phyloP scores from a whole-genome alignment of 1,284 basidiomycete species.

The Marasmius oreades region DNA sequence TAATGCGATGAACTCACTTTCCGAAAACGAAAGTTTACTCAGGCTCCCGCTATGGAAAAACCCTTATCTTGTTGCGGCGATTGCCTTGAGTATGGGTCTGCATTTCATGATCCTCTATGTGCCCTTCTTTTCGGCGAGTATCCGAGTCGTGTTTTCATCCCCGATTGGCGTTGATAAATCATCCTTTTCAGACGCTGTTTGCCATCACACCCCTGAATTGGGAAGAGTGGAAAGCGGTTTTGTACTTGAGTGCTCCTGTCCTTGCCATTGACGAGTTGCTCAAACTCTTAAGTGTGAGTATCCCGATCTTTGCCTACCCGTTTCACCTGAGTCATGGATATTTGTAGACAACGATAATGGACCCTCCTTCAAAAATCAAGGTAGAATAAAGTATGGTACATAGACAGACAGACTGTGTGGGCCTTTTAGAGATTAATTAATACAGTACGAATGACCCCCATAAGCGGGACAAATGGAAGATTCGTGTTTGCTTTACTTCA shows the following conservation, averaged over 20 bases:
- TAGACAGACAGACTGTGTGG: background rate
- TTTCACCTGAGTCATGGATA: background rate
- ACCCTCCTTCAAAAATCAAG: conserved; percentile 46
- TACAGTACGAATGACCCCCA: conserved; percentile 8
- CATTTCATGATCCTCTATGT: conserved; percentile 96
- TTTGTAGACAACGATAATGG: conserved; percentile 38
- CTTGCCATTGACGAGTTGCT: conserved; percentile 88
- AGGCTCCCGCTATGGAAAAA: conserved; percentile 92
- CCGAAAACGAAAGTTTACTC: conserved; percentile 94
- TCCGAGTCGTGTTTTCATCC: background rate
- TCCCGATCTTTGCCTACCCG: background rate
- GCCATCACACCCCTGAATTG: conserved; percentile 90
- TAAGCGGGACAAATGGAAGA: background rate
- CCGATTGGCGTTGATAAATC: conserved; percentile 7
- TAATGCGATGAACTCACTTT: conserved; percentile 98
- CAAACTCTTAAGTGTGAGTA: conserved; percentile 77
- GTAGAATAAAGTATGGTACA: conserved; percentile 29
- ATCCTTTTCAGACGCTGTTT: conserved; percentile 66
- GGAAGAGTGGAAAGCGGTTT: conserved; percentile 93
- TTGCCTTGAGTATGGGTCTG: conserved; percentile 85
- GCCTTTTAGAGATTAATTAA: background rate
- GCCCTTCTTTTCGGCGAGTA: conserved; percentile 85
- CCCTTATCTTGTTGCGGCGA: conserved; percentile 85
- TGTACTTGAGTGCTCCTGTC: conserved; percentile 87
- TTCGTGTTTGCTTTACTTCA: no score